Base-by-base conservation (phyloP, 1,284 basidiomycete genomes). In the Apiotrichum gamsii region DNA sequence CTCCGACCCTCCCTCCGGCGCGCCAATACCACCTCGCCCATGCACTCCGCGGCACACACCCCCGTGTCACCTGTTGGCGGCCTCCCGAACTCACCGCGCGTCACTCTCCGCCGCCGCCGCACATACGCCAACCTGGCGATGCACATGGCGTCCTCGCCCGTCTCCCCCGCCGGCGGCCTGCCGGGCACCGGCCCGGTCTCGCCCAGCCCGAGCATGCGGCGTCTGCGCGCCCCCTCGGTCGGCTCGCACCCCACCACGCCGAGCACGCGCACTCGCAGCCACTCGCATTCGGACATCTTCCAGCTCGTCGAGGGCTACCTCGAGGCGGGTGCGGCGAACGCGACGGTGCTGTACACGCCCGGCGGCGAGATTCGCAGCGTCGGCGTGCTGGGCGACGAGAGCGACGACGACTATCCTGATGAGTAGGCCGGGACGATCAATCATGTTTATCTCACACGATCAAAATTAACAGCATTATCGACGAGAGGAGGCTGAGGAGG, bases 221-320 rank as follows among this genome's bases (percentile, higher is more conserved):
- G 57, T 14, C 49, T 64, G 5, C 54, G 67, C 5, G 53, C 58
- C 0, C 59, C 63, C 1, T 64, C 60, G 9, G 43, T 63, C 24
- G 51, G 54, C 18, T 43, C 47, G n/a, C 39, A 58, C 32, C 49
- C 52, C 16, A 35, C 52, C 8, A 60, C 55, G 14, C 68, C 67
- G 0, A 61, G 61, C 3, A 65, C 67, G 11, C 56, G 71, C 19
- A 50, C 52, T 13, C 59, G 69, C 39, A 62, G 61, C 30, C 46
- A 56, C 32, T 68, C 65, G 40, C 67, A 72, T 56, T 62, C 63
- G 15, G 68, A 72, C 51, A 68, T 72, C 24, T 57, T 64, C 34
- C 45, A 62, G 28, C 59, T 72, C 34, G 65, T 72, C 18, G 67
- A 72, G 36, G 62, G 65, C 8, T 72, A 72, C 48, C 52, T 62